These are phyloP conservation scores for Fusarium buxicola DNA, from an alignment of 2,329 filamentous ascomycete species.

Conservation along the genomic window DNA sequence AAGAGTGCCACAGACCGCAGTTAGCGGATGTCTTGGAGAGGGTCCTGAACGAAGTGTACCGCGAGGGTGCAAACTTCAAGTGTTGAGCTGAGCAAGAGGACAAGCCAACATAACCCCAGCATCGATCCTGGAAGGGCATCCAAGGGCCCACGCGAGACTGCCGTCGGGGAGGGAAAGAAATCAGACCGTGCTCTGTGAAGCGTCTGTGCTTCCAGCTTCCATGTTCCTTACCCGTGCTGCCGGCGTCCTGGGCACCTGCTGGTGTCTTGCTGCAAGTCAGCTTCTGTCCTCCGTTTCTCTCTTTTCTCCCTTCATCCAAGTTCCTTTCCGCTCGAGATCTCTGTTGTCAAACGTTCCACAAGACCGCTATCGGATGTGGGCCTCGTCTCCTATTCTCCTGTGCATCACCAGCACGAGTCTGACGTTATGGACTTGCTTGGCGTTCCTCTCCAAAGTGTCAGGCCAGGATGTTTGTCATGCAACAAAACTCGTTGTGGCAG, in stretches of 20 bases:
- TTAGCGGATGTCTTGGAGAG: slow-evolving; percentile 6
- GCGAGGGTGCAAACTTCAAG: slow-evolving; percentile 3
- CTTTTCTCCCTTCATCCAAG: background rate
- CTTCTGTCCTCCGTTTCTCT: background rate
- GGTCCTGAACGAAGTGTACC: slow-evolving; percentile 1
- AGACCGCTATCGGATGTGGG: slow-evolving; percentile 5
- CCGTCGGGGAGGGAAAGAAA: slow-evolving; percentile 23
- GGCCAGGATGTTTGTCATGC: slow-evolving; percentile 43
- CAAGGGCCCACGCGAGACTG: slow-evolving; percentile 35
- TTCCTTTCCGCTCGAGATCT: background rate
- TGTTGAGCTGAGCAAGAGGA: slow-evolving; percentile 18
- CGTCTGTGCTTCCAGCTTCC: slow-evolving; percentile 5
- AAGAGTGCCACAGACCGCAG: slow-evolving; percentile 9
- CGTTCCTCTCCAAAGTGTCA: slow-evolving; percentile 37
- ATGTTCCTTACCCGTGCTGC: slow-evolving; percentile 2
- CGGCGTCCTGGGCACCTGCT: slow-evolving; percentile 1
- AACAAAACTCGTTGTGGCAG: slow-evolving; percentile 37
- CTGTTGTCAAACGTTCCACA: slow-evolving; percentile 29
- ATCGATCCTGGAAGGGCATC: slow-evolving; percentile 22
- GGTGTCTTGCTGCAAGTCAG: slow-evolving; percentile 8
- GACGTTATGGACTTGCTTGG: slow-evolving; percentile 22
- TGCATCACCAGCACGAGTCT: background rate
- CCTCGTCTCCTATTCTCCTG: background rate
- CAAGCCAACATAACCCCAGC: slow-evolving; percentile 6
- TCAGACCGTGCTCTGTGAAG: slow-evolving; percentile 3